Percentiles rank a stretch among this genome's conserved stretches.
Evolutionary conservation across 768 basidiomycete genomes (phyloP).

Genomic region (Xerocomellus chrysenteron): DNA sequence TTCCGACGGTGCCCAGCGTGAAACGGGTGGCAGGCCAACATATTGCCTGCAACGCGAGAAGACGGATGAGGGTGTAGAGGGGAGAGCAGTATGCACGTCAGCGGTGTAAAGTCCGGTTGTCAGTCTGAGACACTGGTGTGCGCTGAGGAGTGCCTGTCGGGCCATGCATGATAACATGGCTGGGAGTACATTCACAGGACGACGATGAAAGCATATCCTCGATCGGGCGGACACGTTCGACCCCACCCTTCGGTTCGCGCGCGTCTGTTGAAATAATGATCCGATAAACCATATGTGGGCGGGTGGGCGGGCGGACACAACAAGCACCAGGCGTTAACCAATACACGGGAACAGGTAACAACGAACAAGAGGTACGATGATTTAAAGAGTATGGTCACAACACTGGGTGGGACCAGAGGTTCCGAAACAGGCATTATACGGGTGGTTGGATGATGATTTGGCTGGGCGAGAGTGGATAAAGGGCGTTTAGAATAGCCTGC

Average conservation of each 20-base stretch:
- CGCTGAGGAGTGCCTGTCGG: slow-evolving; percentile 74
- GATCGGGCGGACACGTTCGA: slow-evolving; percentile 43
- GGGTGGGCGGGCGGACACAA: slow-evolving; percentile 42
- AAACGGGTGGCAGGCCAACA: slow-evolving; percentile 95
- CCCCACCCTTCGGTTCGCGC: slow-evolving; percentile 21
- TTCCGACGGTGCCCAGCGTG: slow-evolving; percentile 71
- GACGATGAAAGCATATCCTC: slow-evolving; percentile 65
- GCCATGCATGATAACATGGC: background rate
- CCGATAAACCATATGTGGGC: slow-evolving; percentile 1
- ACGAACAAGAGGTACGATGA: slow-evolving; percentile 67
- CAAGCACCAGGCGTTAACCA: slow-evolving; percentile 59
- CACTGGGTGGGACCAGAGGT: slow-evolving; percentile 48
- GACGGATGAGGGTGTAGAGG: slow-evolving; percentile 83
- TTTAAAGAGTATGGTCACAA: slow-evolving; percentile 63
- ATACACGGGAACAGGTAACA: slow-evolving; percentile 67
- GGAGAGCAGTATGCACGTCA: slow-evolving; percentile 93
- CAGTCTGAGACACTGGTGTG: slow-evolving; percentile 82
- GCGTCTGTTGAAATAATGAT: background rate
- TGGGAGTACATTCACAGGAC: slow-evolving; percentile 59
- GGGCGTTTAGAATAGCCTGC: slow-evolving; percentile 5
- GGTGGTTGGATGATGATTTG: slow-evolving; percentile 66
- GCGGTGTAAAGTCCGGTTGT: slow-evolving; percentile 87
- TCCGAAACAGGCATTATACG: slow-evolving; percentile 54
- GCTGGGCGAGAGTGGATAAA: slow-evolving; percentile 36
- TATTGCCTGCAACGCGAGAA: slow-evolving; percentile 90